A percentile compares a stretch with the other conserved stretches of the same genome.
Conservation (phyloP, 2,329 filamentous ascomycete species). For the Pyrenophora graminea region DNA sequence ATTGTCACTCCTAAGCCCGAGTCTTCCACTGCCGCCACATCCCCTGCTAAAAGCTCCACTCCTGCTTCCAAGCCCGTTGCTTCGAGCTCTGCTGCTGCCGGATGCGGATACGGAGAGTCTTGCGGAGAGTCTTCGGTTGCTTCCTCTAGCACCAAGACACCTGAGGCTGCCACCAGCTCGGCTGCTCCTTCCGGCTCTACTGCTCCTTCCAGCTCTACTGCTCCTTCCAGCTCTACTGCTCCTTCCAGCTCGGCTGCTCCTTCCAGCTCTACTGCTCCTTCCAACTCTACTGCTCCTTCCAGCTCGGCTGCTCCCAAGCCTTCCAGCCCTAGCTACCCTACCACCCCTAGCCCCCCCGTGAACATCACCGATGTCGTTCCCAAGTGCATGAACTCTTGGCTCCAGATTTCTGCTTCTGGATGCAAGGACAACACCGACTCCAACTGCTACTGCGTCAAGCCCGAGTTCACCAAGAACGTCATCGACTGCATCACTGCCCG, state of each 20-base stretch:
- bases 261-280: too few species aligned
- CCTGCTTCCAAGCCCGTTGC: constrained; percentile 3
- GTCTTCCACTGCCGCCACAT: constrained; percentile 8
- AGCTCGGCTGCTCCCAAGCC: constrained; percentile 20
- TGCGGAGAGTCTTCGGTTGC: constrained; percentile 19
- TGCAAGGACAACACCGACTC: constrained; percentile 85
- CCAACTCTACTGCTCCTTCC: constrained; percentile 8
- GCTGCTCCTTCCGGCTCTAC: constrained; percentile 25
- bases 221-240: constrained; percentile 23
- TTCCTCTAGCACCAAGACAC: constrained; percentile 3
- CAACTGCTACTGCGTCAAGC: constrained; percentile 83
- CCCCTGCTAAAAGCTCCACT: constrained; percentile 3
- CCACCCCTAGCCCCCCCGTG: constrained; percentile 27
- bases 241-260: too few species aligned
- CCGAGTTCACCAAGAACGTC: constrained; percentile 75
- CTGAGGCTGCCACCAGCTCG: constrained; percentile 16
- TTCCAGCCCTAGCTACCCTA: constrained; percentile 27
- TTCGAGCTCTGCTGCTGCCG: constrained; percentile 7
- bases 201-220: background rate
- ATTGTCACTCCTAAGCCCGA: constrained; percentile 11
- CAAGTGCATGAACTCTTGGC: constrained; percentile 89
- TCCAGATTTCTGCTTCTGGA: constrained; percentile 62
- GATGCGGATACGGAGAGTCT: constrained; percentile 20
- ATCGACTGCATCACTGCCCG: constrained; percentile 81
- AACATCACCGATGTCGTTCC: constrained; percentile 73